phyloP scores from a whole-genome alignment of 352 stramenopile genomes.

The Pythium monospermum region DNA sequence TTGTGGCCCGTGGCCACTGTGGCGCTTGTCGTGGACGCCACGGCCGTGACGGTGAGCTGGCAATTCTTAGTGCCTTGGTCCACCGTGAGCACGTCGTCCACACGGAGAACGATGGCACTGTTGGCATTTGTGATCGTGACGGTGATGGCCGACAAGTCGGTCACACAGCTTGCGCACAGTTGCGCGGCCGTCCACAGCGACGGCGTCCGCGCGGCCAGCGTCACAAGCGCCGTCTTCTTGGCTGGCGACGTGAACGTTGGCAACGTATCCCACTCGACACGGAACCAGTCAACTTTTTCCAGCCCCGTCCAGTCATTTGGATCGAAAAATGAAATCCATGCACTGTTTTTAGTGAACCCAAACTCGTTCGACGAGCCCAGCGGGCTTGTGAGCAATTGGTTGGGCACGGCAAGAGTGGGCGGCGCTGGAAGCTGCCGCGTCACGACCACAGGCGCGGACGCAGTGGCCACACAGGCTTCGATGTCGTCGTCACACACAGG shows the following conservation, averaged over 20 bases:
- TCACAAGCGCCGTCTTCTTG: conserved; percentile 37
- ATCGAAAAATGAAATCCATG: conserved; percentile 63
- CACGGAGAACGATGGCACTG: conserved; percentile 18
- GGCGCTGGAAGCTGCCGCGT: conserved; percentile 56
- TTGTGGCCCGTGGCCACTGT: conserved; percentile 34
- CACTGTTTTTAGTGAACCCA: conserved; percentile 57
- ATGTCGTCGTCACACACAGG: conserved; percentile 87
- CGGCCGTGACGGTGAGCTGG: conserved; percentile 34
- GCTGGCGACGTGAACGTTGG: conserved; percentile 49
- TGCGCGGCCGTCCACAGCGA: conserved; percentile 34
- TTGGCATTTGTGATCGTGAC: conserved; percentile 32
- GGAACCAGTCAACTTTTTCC: conserved; percentile 80
- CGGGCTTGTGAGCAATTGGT: conserved; percentile 33
- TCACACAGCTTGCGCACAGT: conserved; percentile 55
- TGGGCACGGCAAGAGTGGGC: conserved; percentile 41
- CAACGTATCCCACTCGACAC: conserved; percentile 87
- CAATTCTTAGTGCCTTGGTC: conserved; percentile 43
- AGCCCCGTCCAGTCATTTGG: conserved; percentile 66
- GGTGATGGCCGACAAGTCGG: conserved; percentile 18
- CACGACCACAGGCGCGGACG: conserved; percentile 23
- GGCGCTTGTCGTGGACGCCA: conserved; percentile 26
- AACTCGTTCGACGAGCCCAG: conserved; percentile 37
- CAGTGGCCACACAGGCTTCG: conserved; percentile 57
- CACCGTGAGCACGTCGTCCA: conserved; percentile 48
- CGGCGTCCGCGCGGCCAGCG: conserved; percentile 21